Evolutionary conservation across 2,329 filamentous ascomycete species (phyloP).

Genomic region (Penicillium sp.): DNA sequence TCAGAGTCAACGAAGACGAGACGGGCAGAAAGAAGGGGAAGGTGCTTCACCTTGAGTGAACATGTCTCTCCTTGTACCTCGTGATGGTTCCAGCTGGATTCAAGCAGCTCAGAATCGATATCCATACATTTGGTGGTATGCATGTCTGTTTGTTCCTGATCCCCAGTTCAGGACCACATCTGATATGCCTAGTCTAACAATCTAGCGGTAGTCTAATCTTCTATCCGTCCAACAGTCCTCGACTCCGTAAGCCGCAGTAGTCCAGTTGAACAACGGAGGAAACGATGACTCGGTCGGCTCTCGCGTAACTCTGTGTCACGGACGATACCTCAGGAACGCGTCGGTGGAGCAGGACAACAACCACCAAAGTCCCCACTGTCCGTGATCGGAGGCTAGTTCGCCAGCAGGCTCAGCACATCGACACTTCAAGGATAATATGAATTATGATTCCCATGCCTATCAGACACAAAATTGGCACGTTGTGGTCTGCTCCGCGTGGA

Average conservation of each 20-base stretch:
- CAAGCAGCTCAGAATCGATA: not conserved
- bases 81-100: not conserved
- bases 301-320: conserved; percentile 14
- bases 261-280: not conserved
- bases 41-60: not conserved
- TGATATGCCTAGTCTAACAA: not conserved
- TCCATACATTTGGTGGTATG: not conserved
- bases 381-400: conserved; percentile 27
- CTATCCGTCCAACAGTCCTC: not conserved
- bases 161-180: not conserved
- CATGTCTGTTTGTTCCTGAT: not conserved
- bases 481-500: not conserved
- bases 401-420: conserved; percentile 2
- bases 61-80: not conserved
- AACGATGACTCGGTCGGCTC: not conserved
- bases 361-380: conserved; percentile 16
- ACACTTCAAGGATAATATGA: conserved; percentile 4
- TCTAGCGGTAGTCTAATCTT: not conserved
- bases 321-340: conserved; percentile 31
- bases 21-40: not conserved
- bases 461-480: not conserved
- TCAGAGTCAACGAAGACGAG: not conserved
- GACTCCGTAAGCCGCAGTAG: not conserved
- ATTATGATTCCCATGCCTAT: not conserved
- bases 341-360: conserved; percentile 29